Conservation (phyloP, 345 rosid genomes). For the Sisymbrium altissimum region DNA sequence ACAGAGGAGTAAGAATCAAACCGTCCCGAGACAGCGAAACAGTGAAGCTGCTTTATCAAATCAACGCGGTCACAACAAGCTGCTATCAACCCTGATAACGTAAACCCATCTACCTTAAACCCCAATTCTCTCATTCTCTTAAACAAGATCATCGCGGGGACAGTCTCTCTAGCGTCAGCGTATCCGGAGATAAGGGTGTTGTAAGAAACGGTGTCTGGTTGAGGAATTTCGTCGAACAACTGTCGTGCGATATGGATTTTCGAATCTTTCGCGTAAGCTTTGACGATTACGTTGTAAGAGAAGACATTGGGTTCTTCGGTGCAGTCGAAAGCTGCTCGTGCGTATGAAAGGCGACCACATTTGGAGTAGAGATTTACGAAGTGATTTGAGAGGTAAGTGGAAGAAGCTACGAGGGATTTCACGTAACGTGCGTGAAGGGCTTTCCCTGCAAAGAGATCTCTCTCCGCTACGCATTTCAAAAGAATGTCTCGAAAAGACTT, state of each 20-base stretch:
- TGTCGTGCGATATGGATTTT: slow-evolving; percentile 45
- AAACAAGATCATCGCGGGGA: slow-evolving; percentile 48
- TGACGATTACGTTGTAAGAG: slow-evolving; percentile 71
- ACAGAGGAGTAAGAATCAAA: slow-evolving; percentile 67
- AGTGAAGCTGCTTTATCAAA: slow-evolving; percentile 65
- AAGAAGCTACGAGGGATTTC: slow-evolving; percentile 58
- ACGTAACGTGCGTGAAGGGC: slow-evolving; percentile 66
- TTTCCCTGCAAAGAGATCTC: slow-evolving; percentile 60
- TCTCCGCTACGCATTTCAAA: slow-evolving; percentile 47
- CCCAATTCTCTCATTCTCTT: slow-evolving; percentile 50
- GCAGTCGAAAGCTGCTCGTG: slow-evolving; percentile 47
- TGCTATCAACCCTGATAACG: slow-evolving; percentile 66
- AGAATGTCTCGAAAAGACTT: slow-evolving; percentile 51
- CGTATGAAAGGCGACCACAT: slow-evolving; percentile 52
- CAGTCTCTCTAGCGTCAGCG: slow-evolving; percentile 54
- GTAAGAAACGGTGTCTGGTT: slow-evolving; percentile 70
- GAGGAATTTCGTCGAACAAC: slow-evolving; percentile 80
- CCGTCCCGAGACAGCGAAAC: slow-evolving; percentile 53
- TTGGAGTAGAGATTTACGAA: slow-evolving; percentile 87
- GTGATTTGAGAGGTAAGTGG: slow-evolving; percentile 85
- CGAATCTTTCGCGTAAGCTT: slow-evolving; percentile 49
- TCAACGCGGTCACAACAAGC: slow-evolving; percentile 46
- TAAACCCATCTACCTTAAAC: slow-evolving; percentile 67
- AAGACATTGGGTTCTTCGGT: slow-evolving; percentile 58
- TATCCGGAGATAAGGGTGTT: slow-evolving; percentile 75